Evolutionary conservation across 1,139 yeast genomes (phyloP).

Genomic region (Lodderomyces parapsilosis): DNA sequence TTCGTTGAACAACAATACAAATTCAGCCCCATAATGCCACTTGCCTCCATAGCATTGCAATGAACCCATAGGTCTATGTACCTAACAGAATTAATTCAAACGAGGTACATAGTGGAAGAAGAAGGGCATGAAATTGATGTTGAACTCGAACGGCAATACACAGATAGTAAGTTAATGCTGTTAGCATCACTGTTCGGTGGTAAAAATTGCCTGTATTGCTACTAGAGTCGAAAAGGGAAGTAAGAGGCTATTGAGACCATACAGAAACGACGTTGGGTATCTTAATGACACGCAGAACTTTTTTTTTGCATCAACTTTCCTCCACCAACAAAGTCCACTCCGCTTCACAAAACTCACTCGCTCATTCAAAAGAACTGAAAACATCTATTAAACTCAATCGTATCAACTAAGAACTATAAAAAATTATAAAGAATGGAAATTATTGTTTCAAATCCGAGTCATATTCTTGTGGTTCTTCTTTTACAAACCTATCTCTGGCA

Average conservation of each 20-base stretch:
- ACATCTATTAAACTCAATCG: too few species aligned
- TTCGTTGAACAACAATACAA: neutral
- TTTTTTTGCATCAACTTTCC: too few species aligned
- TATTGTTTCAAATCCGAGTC: slow-evolving; percentile 11
- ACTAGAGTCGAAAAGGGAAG: too few species aligned
- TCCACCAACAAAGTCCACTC: too few species aligned
- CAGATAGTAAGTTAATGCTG: neutral
- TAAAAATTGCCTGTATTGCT: too few species aligned
- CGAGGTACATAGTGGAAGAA: neutral
- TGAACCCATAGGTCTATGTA: neutral
- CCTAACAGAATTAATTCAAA: neutral
- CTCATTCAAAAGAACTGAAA: too few species aligned
- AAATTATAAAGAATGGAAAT: neutral
- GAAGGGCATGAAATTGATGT: neutral
- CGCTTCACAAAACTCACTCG: too few species aligned
- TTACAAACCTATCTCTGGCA: slow-evolving; percentile 35
- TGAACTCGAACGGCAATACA: neutral
- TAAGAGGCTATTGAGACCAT: too few species aligned
- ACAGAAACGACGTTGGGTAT: too few species aligned
- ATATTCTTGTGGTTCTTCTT: slow-evolving; percentile 18
- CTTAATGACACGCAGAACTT: too few species aligned
- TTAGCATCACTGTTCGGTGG: neutral
- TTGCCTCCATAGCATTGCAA: neutral
- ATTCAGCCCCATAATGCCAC: neutral
- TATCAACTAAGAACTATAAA: neutral